Conservation (phyloP, 148 eudicot species). For the Polygonum aviculare region DNA sequence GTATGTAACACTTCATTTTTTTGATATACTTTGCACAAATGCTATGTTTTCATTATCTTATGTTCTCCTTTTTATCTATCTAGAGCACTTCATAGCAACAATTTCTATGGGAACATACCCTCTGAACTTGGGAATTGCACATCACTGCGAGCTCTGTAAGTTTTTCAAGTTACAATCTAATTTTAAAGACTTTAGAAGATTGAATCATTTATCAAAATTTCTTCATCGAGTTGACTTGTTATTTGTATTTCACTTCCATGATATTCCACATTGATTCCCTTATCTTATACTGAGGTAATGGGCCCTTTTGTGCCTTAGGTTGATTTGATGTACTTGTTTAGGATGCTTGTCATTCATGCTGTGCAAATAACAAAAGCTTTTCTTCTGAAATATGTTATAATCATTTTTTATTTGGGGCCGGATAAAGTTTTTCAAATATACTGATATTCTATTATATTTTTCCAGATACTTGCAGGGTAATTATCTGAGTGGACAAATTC, state of each 20-base stretch:
- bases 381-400: not conserved
- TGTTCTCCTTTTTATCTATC: constrained; percentile 17
- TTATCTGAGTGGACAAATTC: constrained; percentile 69
- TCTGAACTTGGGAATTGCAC: constrained; percentile 88
- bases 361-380: not conserved
- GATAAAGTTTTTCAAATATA: not conserved
- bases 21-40: constrained; percentile 11
- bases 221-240: not conserved
- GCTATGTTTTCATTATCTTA: constrained; percentile 1
- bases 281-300: not conserved
- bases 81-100: constrained; percentile 87
- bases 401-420: not conserved
- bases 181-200: not conserved
- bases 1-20: constrained; percentile 40
- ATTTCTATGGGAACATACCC: constrained; percentile 83
- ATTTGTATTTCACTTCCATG: not conserved
- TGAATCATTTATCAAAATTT: not conserved
- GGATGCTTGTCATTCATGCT: not conserved
- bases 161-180: constrained; percentile 5
- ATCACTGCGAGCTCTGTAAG: constrained; percentile 77
- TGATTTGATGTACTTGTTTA: not conserved
- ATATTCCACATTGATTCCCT: not conserved
- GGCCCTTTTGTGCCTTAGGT: not conserved
- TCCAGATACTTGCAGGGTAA: constrained; percentile 83
- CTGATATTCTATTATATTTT: constrained; percentile 6